Conservation (phyloP, 495 filamentous ascomycete genomes). For the Xylaria curta region DNA sequence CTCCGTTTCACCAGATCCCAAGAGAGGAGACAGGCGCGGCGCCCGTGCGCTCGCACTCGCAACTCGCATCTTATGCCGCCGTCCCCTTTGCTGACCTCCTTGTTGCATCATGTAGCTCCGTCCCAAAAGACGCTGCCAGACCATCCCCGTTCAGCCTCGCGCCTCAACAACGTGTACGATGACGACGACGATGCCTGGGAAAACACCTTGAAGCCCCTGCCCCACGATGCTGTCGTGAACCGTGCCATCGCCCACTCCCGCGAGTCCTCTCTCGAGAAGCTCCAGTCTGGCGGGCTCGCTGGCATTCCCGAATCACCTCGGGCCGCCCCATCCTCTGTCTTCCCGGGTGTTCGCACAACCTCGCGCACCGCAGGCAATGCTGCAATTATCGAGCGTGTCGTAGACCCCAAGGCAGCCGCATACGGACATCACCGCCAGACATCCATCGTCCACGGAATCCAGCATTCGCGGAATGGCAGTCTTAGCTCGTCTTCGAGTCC, state of each 20-base stretch:
- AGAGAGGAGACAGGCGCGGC: conserved; percentile 15
- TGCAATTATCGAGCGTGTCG: conserved; percentile 68
- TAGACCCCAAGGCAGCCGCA: conserved; percentile 54
- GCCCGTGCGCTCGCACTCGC: conserved; percentile 19
- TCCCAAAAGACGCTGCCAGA: conserved; percentile 59
- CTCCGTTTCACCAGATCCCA: conserved; percentile 32
- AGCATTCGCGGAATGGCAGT: conserved; percentile 88
- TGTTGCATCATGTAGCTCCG: conserved; percentile 50
- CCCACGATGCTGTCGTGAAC: conserved; percentile 39
- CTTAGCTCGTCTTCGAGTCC: conserved; percentile 71
- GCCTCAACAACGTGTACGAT: conserved; percentile 52
- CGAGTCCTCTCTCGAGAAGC: conserved; percentile 57
- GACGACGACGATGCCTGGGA: conserved; percentile 52
- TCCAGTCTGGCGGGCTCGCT: conserved; percentile 53
- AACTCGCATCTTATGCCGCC: conserved; percentile 10
- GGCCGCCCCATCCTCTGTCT: conserved; percentile 36
- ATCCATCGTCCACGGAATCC: conserved; percentile 90
- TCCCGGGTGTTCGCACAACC: conserved; percentile 44
- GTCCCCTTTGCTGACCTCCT: conserved; percentile 33
- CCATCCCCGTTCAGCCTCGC: conserved; percentile 49
- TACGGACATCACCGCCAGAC: conserved; percentile 94
- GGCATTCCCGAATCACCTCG: conserved; percentile 50
- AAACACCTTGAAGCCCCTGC: conserved; percentile 48
- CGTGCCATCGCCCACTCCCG: conserved; percentile 55
- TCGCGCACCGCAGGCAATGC: conserved; percentile 50